These are phyloP conservation scores for Acanthamoeba rhysodes DNA, from an alignment of 208 protist species.

Conservation along the genomic window DNA sequence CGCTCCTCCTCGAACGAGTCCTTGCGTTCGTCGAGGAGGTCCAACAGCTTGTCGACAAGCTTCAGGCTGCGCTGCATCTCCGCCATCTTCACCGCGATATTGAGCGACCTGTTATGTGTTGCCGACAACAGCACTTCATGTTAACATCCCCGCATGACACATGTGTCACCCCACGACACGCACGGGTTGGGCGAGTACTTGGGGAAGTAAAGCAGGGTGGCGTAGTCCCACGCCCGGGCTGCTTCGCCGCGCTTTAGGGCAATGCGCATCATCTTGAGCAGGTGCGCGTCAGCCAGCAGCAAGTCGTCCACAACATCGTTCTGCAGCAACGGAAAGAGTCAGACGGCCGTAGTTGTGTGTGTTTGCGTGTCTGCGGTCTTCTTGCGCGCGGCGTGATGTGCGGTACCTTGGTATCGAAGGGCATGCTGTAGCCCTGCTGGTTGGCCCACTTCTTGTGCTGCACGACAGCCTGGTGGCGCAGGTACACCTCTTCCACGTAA, in stretches of 20 bases:
- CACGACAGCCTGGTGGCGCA: background rate
- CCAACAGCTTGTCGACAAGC: background rate
- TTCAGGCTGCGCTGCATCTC: constrained; percentile 9
- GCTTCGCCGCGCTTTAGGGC: background rate
- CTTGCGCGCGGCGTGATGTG: background rate
- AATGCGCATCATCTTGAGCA: constrained; percentile 29
- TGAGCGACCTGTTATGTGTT: background rate
- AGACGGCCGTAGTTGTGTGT: background rate
- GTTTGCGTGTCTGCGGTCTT: too few species aligned
- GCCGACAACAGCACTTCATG: too few species aligned
- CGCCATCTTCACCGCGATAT: constrained; percentile 10
- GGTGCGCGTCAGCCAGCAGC: background rate
- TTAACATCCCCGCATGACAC: too few species aligned
- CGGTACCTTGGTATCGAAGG: background rate
- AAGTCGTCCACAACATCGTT: constrained; percentile 13
- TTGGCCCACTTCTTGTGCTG: constrained; percentile 31
- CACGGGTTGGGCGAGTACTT: background rate
- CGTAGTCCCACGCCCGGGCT: background rate
- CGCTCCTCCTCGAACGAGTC: background rate
- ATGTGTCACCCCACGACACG: background rate
- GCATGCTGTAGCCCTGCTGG: background rate
- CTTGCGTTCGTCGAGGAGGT: constrained; percentile 4
- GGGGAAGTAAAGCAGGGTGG: constrained; percentile 30
- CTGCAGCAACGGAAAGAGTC: background rate
- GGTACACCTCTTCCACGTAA: background rate